Evolutionary conservation across 768 basidiomycete genomes (phyloP).

Genomic region (Lactifluus subvellereus): DNA sequence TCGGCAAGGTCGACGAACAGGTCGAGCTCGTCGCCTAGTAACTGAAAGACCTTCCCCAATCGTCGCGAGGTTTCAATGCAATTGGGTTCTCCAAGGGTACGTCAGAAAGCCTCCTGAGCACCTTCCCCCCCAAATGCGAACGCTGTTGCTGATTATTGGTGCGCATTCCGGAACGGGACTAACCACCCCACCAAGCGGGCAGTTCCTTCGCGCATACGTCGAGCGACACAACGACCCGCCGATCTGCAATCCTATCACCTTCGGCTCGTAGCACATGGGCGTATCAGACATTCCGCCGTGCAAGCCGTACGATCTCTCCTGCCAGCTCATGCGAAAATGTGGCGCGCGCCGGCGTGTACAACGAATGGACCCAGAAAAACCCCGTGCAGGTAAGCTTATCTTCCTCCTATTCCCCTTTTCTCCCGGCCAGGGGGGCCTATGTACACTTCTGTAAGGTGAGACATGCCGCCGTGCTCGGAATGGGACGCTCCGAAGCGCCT

Average conservation of each 20-base stretch:
- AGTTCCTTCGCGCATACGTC: conserved; percentile 81
- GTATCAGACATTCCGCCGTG: conserved; percentile 71
- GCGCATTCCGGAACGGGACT: background rate
- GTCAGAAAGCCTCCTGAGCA: background rate
- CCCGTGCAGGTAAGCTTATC: conserved; percentile 49
- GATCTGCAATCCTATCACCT: conserved; percentile 76
- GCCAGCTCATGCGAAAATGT: conserved; percentile 58
- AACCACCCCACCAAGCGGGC: conserved; percentile 47
- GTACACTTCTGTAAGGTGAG: too few species aligned
- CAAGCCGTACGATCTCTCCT: conserved; percentile 57
- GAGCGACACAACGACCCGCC: conserved; percentile 53
- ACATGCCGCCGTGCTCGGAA: too few species aligned
- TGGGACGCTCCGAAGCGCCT: too few species aligned
- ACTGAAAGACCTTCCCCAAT: conserved; percentile 55
- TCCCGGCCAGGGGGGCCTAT: too few species aligned
- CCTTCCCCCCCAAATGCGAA: background rate
- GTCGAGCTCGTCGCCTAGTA: conserved; percentile 59
- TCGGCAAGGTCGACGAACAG: conserved; percentile 72
- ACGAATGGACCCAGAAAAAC: conserved; percentile 69
- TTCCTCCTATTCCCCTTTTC: background rate
- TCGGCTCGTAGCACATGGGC: conserved; percentile 86
- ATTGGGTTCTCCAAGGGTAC: conserved; percentile 85
- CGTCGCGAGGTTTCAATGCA: conserved; percentile 71
- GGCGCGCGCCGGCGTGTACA: conserved; percentile 60
- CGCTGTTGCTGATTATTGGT: background rate